phyloP scores from a whole-genome alignment of 2,329 filamentous ascomycete species.

The Fusarium succisae region DNA sequence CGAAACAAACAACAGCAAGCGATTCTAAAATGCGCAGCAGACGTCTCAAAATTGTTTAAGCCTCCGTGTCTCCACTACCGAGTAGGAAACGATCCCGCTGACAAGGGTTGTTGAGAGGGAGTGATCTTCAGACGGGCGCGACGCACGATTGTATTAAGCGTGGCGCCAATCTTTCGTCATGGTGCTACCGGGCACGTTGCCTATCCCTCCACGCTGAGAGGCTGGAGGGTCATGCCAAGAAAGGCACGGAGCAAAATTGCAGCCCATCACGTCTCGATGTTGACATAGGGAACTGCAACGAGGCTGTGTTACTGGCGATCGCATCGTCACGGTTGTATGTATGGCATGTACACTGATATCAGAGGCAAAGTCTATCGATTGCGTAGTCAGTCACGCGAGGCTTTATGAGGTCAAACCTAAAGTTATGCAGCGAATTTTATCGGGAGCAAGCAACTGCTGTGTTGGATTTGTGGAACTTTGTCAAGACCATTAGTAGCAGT shows the following conservation, averaged over 20 bases:
- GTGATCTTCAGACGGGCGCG: conserved; percentile 9
- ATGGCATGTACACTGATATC: not conserved
- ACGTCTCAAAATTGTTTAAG: conserved; percentile 16
- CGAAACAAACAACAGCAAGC: not conserved
- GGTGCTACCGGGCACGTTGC: conserved; percentile 32
- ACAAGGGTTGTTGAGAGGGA: conserved; percentile 14
- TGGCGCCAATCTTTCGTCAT: conserved; percentile 37
- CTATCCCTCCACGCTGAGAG: conserved; percentile 28
- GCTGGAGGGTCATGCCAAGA: conserved; percentile 12
- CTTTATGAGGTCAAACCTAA: not conserved
- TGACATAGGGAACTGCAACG: not conserved
- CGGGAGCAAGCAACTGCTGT: not conserved
- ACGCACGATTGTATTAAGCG: conserved; percentile 22
- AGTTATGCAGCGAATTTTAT: not conserved
- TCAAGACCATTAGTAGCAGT: not conserved
- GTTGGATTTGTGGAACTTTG: not conserved
- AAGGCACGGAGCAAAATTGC: conserved; percentile 2
- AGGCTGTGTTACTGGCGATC: conserved; percentile 13
- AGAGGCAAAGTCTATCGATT: conserved; percentile 13
- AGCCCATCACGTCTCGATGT: conserved; percentile 7
- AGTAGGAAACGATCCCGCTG: conserved; percentile 3
- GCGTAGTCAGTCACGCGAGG: conserved; percentile 16
- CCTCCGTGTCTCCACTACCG: not conserved
- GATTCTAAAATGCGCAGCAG: conserved; percentile 4
- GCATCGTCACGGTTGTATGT: not conserved